phyloP scores from a whole-genome alignment of 2,329 filamentous ascomycete species.

The Stachybotrys chartarum region DNA sequence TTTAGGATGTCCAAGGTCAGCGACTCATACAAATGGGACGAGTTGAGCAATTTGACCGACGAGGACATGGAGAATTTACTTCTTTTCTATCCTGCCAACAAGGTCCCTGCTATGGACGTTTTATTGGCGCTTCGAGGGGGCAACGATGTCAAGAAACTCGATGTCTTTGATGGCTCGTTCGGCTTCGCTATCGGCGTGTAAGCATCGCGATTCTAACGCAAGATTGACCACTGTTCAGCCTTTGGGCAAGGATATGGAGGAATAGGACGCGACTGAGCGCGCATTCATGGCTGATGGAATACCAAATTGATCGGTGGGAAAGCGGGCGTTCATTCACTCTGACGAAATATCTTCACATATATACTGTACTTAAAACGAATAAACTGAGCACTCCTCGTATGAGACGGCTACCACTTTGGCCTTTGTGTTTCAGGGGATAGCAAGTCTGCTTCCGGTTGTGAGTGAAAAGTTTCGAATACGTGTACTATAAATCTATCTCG shows the following conservation, averaged over 20 bases:
- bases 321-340: background rate
- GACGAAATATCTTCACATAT: too few relatives aligned
- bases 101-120: constrained; percentile 48
- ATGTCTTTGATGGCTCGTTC: constrained; percentile 52
- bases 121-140: constrained; percentile 47
- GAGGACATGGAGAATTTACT: constrained; percentile 81
- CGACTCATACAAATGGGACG: constrained; percentile 76
- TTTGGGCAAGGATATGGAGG: background rate
- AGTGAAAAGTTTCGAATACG: too few relatives aligned
- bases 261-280: background rate
- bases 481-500: too few relatives aligned
- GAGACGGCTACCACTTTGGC: too few relatives aligned
- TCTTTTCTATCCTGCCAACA: constrained; percentile 56
- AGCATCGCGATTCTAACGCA: background rate
- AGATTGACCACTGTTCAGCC: too few relatives aligned
- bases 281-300: background rate
- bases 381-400: too few relatives aligned
- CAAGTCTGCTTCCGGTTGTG: too few relatives aligned
- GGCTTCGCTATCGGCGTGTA: constrained; percentile 47
- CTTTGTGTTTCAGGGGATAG: too few relatives aligned
- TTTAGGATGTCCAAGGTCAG: constrained; percentile 85
- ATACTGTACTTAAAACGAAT: too few relatives aligned
- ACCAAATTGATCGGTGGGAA: background rate
- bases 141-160: constrained; percentile 34
- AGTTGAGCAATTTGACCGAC: constrained; percentile 75